phyloP scores from a whole-genome alignment of 345 rosid genomes.

The Pugionium cornutum region DNA sequence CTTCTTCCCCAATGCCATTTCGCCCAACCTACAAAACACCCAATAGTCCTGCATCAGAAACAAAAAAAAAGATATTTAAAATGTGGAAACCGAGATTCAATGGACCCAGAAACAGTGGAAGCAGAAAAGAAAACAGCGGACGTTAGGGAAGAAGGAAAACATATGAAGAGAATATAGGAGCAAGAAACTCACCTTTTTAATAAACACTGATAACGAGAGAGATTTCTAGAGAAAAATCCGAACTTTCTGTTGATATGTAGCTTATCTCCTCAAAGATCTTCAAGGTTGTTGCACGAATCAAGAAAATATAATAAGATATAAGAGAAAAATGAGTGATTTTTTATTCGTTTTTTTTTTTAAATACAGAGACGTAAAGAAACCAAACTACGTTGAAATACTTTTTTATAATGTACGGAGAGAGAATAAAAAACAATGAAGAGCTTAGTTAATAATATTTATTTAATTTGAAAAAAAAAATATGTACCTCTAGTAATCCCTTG shows the following conservation, averaged over 20 bases:
- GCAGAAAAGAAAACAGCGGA: slow-evolving; percentile 2
- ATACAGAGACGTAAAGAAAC: not conserved
- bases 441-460: not conserved
- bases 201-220: not conserved
- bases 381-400: not conserved
- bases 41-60: too few species aligned
- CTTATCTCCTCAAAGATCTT: slow-evolving; percentile 1
- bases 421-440: too few species aligned
- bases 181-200: not conserved
- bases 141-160: slow-evolving; percentile 16
- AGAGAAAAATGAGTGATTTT: not conserved
- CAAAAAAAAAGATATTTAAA: not conserved
- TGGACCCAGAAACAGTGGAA: slow-evolving; percentile 23
- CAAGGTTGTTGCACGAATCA: not conserved
- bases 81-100: slow-evolving; percentile 5
- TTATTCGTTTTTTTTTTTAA: not conserved
- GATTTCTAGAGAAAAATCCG: slow-evolving; percentile 2
- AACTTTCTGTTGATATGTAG: slow-evolving; percentile 8
- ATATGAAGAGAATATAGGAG: slow-evolving; percentile 24
- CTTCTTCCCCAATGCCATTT: slow-evolving; percentile 51
- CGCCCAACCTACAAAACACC: not conserved
- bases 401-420: too few species aligned
- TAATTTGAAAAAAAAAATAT: not conserved
- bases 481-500: not conserved
- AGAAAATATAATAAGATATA: not conserved